Base-by-base conservation (phyloP, 1,139 yeast genomes). In the Scheffersomyces quercinus region DNA sequence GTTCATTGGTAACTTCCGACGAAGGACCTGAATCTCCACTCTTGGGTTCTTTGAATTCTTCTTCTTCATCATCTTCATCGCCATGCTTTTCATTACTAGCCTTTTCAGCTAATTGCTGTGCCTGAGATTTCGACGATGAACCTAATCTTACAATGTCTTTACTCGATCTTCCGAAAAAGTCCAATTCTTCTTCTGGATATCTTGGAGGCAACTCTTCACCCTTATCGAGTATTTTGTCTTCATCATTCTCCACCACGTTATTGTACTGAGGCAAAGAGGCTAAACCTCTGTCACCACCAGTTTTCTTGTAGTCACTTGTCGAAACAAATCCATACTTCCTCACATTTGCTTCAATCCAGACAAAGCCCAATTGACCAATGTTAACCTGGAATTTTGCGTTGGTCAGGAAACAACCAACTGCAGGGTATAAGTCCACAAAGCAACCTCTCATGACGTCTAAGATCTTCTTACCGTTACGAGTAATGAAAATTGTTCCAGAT, bases 261-360 rank as follows among this genome's bases (percentile, higher is more conserved):
- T 64, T 63, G 45, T 74, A 74, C 41, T 70, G 66, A 0, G 79
- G 79, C 41, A 73, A 62, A 3, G 75, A 51, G 3, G 75, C 69
- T 40, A 70, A 55, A 0, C 88, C 68, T 55, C 79, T 50, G 50
- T 77, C 69, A 42, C 79, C 73, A 47, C 65, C 59, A 12, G 73
- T 55, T 44, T 68, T 74, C 28, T 72, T 63, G 45, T 59, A 66
- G 45, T 70, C 77, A 38, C 87, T 85, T 12, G 75, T 71, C 12
- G 81, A 75, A 26, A 96, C 96, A 54, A 93, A 85, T 3, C 97
- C 97, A 75, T 95, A 88, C 62, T 90, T 91, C 55, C 89, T 79
- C 28, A 89, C 96, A 62, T 93, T 91, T 5, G 97, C 98, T 64
- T 93, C 98, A 46, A 93, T 88, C 73, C 88, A 91, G 2, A 93